A percentile compares a stretch with the other conserved stretches of the same genome.
Evolutionary conservation across 345 rosid genomes (phyloP).

Genomic region (Cardamine resedifolia): DNA sequence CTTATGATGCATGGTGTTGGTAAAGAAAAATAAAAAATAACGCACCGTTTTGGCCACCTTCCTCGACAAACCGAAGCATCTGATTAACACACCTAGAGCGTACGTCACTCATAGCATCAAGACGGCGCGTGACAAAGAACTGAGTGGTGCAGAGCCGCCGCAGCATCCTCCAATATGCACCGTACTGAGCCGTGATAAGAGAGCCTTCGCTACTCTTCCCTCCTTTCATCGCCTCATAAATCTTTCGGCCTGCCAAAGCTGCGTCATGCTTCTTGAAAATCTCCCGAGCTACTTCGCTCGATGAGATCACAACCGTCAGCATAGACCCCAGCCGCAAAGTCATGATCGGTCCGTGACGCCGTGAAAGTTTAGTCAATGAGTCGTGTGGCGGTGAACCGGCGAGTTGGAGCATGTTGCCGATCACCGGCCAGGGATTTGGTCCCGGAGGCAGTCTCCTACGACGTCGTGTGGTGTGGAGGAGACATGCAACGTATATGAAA

Average conservation of each 20-base stretch:
- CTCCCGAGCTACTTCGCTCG: conserved; percentile 58
- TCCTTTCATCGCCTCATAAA: conserved; percentile 78
- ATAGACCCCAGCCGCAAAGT: conserved; percentile 74
- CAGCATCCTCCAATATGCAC: conserved; percentile 73
- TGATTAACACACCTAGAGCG: conserved; percentile 53
- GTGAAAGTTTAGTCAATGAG: conserved; percentile 52
- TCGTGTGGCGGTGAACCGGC: conserved; percentile 54
- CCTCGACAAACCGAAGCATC: conserved; percentile 52
- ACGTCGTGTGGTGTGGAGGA: conserved; percentile 40
- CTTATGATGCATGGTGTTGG: background rate
- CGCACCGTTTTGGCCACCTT: conserved; percentile 45
- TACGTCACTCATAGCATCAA: conserved; percentile 51
- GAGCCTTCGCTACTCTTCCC: conserved; percentile 58
- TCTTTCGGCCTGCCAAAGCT: conserved; percentile 72
- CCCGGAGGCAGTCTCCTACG: conserved; percentile 66
- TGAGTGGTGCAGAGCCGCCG: conserved; percentile 63
- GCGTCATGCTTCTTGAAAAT: conserved; percentile 75
- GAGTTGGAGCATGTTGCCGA: conserved; percentile 66
- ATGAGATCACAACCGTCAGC: conserved; percentile 71
- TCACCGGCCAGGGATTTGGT: conserved; percentile 61
- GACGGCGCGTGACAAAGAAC: conserved; percentile 62
- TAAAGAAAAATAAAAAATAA: background rate
- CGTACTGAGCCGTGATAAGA: conserved; percentile 72
- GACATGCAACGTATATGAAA: conserved; percentile 47
- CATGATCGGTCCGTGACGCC: conserved; percentile 66